Evolutionary conservation across 2,329 filamentous ascomycete genomes (phyloP).

Genomic region (Neofusicoccum laricinum): DNA sequence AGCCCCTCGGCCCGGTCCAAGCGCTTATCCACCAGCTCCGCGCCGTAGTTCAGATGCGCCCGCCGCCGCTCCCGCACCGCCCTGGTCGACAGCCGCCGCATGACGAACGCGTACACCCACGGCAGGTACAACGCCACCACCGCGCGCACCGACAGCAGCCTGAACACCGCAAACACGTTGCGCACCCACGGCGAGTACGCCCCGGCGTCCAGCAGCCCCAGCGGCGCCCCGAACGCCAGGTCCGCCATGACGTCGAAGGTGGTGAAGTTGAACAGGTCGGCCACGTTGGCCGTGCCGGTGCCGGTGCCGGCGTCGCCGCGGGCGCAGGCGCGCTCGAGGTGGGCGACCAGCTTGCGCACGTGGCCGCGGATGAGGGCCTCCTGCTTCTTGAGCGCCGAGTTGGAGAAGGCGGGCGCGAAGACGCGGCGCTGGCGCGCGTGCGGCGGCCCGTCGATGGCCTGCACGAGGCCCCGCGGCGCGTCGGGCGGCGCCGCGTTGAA

Average conservation of each 20-base stretch:
- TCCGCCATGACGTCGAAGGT: slow-evolving; percentile 19
- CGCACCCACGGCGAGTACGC: slow-evolving; percentile 30
- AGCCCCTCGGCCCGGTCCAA: slow-evolving; percentile 16
- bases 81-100: not conserved
- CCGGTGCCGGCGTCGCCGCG: slow-evolving; percentile 25
- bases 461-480: slow-evolving; percentile 34
- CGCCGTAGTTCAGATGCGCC: not conserved
- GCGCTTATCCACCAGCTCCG: not conserved
- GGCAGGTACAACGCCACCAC: not conserved
- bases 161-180: slow-evolving; percentile 26
- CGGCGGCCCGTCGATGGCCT: slow-evolving; percentile 39
- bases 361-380: slow-evolving; percentile 28
- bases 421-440: slow-evolving; percentile 39
- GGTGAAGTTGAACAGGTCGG: not conserved
- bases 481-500: slow-evolving; percentile 24
- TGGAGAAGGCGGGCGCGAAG: slow-evolving; percentile 32
- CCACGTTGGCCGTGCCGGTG: too few relatives aligned
- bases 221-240: slow-evolving; percentile 29
- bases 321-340: slow-evolving; percentile 18
- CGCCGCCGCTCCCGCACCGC: not conserved
- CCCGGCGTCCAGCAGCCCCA: slow-evolving; percentile 28
- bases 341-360: slow-evolving; percentile 37
- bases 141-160: not conserved
- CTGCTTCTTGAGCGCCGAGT: slow-evolving; percentile 29
- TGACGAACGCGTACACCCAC: too few relatives aligned